A percentile compares a stretch with the other conserved stretches of the same genome.
These are phyloP conservation scores for Persicaria tinctoria DNA, from an alignment of 148 eudicot species.

Conservation along the genomic window DNA sequence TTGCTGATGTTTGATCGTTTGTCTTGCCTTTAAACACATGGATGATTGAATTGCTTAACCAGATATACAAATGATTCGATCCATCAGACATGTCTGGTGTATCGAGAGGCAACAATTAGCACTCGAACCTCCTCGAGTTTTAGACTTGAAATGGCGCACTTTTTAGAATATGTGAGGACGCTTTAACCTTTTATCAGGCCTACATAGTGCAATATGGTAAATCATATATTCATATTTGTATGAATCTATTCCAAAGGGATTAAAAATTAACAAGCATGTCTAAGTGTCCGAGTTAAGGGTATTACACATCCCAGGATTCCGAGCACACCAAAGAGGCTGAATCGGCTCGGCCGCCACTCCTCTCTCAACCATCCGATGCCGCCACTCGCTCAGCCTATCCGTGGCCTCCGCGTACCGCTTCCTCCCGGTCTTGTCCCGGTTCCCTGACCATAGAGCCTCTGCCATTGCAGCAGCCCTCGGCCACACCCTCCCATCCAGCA, in stretches of 20 bases:
- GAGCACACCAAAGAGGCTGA: slow-evolving; percentile 84
- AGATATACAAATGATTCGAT: too few relatives aligned
- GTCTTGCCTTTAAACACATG: background rate
- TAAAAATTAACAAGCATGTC: background rate
- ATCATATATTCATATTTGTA: background rate
- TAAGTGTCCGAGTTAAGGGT: slow-evolving; percentile 24
- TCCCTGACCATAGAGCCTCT: slow-evolving; percentile 81
- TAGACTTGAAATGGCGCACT: too few relatives aligned
- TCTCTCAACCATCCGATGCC: slow-evolving; percentile 68
- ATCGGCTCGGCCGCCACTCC: slow-evolving; percentile 84
- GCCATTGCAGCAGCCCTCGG: slow-evolving; percentile 85
- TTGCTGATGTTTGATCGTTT: background rate
- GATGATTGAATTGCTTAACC: background rate
- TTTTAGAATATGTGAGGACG: too few relatives aligned
- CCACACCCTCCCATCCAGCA: slow-evolving; percentile 68
- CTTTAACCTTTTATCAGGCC: too few relatives aligned
- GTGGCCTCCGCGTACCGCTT: slow-evolving; percentile 76
- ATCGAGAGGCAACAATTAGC: too few relatives aligned
- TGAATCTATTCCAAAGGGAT: background rate
- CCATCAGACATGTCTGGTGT: too few relatives aligned
- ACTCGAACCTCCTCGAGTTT: background rate
- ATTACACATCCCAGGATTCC: slow-evolving; percentile 95
- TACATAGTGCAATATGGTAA: too few relatives aligned
- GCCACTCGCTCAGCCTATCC: slow-evolving; percentile 76
- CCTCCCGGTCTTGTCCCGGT: slow-evolving; percentile 50